Conservation (phyloP, 176 grass and related monocot species). For the Ananas comosus region DNA sequence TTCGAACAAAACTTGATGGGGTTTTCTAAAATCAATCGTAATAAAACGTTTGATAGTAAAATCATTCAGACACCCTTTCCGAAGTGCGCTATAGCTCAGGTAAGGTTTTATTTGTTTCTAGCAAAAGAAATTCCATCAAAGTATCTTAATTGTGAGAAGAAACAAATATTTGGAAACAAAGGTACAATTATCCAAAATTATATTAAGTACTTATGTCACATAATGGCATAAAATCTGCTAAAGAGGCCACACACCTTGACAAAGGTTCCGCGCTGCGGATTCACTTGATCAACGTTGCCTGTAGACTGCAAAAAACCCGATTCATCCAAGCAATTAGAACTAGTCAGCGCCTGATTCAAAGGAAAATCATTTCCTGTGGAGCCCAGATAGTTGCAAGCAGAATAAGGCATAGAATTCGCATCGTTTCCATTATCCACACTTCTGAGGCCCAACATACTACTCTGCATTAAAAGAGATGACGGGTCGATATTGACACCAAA, state of each 20-base stretch:
- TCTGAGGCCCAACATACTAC: slow-evolving; percentile 46
- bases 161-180: background rate
- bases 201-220: background rate
- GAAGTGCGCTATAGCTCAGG: no score
- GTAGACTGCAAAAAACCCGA: slow-evolving; percentile 48
- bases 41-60: no score
- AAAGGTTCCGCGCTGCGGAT: slow-evolving; percentile 48
- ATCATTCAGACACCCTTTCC: no score
- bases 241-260: slow-evolving; percentile 56
- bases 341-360: slow-evolving; percentile 54
- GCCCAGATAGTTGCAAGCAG: slow-evolving; percentile 71
- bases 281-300: slow-evolving; percentile 55
- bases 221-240: no score
- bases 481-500: slow-evolving; percentile 80
- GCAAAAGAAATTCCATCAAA: no score
- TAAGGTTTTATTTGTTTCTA: no score
- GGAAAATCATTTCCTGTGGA: slow-evolving; percentile 62
- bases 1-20: no score
- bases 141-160: no score
- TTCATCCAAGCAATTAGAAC: slow-evolving; percentile 54
- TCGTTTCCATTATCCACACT: slow-evolving; percentile 38
- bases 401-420: slow-evolving; percentile 51
- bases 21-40: no score
- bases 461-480: slow-evolving; percentile 54
- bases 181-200: background rate